Evolutionary conservation across 768 basidiomycete species (phyloP).

Genomic region (Gloeostereum incarnatum): DNA sequence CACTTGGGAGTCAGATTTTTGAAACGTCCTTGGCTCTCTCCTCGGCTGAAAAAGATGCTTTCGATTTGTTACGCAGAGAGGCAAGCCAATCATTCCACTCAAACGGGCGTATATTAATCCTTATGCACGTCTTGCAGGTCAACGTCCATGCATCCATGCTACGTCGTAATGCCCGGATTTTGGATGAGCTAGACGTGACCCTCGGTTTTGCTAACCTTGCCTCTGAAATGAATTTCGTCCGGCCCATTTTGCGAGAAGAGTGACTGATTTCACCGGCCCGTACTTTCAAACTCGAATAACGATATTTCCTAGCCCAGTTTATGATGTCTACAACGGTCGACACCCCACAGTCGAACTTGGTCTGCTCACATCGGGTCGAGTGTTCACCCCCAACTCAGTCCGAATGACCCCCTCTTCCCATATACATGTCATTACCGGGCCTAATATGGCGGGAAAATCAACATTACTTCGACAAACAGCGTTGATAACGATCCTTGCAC

Average conservation of each 20-base stretch:
- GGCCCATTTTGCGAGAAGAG: conserved; percentile 65
- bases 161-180: conserved; percentile 64
- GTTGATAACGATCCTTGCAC: conserved; percentile 82
- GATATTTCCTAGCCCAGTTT: conserved; percentile 37
- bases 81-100: conserved; percentile 23
- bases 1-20: conserved; percentile 59
- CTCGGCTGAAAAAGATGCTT: conserved; percentile 62
- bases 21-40: conserved; percentile 44
- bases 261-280: conserved; percentile 22
- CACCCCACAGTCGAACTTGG: conserved; percentile 93
- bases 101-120: background rate
- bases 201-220: conserved; percentile 79
- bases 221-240: conserved; percentile 63
- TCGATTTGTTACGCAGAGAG: conserved; percentile 58
- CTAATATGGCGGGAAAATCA: conserved; percentile 95
- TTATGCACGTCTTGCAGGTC: conserved; percentile 37
- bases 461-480: conserved; percentile 90
- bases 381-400: conserved; percentile 82
- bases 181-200: conserved; percentile 85
- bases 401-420: conserved; percentile 47
- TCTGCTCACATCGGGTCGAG: conserved; percentile 59
- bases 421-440: conserved; percentile 83
- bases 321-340: conserved; percentile 69
- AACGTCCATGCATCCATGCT: conserved; percentile 44
- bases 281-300: background rate